phyloP scores from a whole-genome alignment of 305 asterid species.

The Rubia balearica region DNA sequence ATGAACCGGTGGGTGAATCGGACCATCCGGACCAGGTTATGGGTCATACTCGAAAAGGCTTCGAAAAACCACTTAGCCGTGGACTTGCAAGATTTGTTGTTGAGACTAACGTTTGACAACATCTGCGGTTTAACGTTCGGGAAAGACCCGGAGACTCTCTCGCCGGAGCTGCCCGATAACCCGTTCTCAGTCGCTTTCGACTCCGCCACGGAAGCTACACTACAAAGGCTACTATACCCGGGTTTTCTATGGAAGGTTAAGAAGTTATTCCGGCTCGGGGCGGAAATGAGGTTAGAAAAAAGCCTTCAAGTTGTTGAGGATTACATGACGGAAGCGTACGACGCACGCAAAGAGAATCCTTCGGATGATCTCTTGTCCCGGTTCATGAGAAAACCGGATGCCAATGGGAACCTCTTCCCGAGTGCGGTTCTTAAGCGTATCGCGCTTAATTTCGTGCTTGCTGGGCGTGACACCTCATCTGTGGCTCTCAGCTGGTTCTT shows the following conservation, averaged over 20 bases:
- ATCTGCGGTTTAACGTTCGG: slow-evolving; percentile 71
- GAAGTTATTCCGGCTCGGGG: slow-evolving; percentile 44
- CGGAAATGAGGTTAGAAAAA: slow-evolving; percentile 37
- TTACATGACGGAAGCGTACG: slow-evolving; percentile 62
- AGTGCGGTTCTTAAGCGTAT: slow-evolving; percentile 49
- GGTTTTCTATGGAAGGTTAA: slow-evolving; percentile 54
- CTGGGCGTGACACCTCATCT: slow-evolving; percentile 71
- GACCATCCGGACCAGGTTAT: slow-evolving; percentile 51
- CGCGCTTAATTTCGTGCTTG: slow-evolving; percentile 68
- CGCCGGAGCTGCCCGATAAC: slow-evolving; percentile 58
- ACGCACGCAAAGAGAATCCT: slow-evolving; percentile 48
- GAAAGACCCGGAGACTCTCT: slow-evolving; percentile 62
- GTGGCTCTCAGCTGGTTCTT: slow-evolving; percentile 85
- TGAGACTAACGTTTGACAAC: slow-evolving; percentile 56
- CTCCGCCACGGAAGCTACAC: slow-evolving; percentile 67
- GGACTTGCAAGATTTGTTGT: slow-evolving; percentile 56
- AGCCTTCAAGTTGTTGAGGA: slow-evolving; percentile 48
- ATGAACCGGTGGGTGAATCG: slow-evolving; percentile 73
- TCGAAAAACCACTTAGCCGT: slow-evolving; percentile 32
- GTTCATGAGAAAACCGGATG: slow-evolving; percentile 59
- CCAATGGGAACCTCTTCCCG: slow-evolving; percentile 39
- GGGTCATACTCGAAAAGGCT: slow-evolving; percentile 58
- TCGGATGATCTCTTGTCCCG: slow-evolving; percentile 67
- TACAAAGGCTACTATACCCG: slow-evolving; percentile 54
- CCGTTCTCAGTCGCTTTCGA: slow-evolving; percentile 55